Percentiles rank a stretch among this genome's conserved stretches.
These are phyloP conservation scores for Juglanconis oblonga DNA, from an alignment of 2,329 filamentous ascomycete species.

Conservation along the genomic window DNA sequence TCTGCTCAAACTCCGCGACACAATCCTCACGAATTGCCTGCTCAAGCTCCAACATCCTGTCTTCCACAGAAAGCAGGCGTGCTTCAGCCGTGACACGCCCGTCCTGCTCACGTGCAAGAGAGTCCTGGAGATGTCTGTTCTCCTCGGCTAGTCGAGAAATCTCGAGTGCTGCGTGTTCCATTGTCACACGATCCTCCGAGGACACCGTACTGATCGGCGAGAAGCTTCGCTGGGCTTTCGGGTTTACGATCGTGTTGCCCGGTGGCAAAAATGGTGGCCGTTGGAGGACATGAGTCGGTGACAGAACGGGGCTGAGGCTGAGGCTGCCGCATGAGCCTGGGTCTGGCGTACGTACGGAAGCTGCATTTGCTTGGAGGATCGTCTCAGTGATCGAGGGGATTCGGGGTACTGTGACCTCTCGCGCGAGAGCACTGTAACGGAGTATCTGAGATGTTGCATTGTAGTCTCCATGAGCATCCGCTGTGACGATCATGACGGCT, in stretches of 20 bases:
- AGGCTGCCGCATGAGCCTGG: conserved; percentile 21
- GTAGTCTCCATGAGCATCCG: conserved; percentile 88
- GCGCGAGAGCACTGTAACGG: conserved; percentile 86
- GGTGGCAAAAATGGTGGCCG: conserved; percentile 39
- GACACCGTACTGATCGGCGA: conserved; percentile 37
- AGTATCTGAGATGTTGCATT: conserved; percentile 96
- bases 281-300: conserved; percentile 30
- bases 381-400: conserved; percentile 78
- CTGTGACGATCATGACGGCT: conserved; percentile 93
- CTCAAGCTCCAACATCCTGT: conserved; percentile 67
- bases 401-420: conserved; percentile 88
- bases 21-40: conserved; percentile 86
- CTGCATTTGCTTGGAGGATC: conserved; percentile 46
- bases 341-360: conserved; percentile 28
- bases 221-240: conserved; percentile 33
- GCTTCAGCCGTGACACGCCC: conserved; percentile 70
- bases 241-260: conserved; percentile 25
- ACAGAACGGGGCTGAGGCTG: conserved; percentile 27
- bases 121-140: conserved; percentile 69
- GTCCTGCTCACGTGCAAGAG: conserved; percentile 68
- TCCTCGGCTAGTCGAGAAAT: conserved; percentile 77
- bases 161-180: conserved; percentile 78
- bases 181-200: conserved; percentile 62
- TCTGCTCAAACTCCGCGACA: conserved; percentile 78
- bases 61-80: conserved; percentile 67